Conservation (phyloP, 768 basidiomycete species). For the Russula foetens region DNA sequence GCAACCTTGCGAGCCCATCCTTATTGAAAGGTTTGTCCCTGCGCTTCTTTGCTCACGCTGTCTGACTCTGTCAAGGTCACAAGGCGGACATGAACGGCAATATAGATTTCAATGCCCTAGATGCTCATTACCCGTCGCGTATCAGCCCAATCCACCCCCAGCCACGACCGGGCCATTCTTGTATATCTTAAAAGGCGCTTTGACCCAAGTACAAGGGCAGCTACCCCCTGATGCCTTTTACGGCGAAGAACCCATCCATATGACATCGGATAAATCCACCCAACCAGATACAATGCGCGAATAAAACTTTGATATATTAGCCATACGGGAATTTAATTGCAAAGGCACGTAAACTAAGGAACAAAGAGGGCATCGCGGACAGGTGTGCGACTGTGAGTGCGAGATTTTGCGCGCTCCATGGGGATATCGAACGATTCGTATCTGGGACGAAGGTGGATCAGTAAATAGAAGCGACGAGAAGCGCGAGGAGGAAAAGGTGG, state of each 20-base stretch:
- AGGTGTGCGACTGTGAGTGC: not conserved
- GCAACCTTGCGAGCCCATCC: slow-evolving; percentile 52
- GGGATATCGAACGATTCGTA: not conserved
- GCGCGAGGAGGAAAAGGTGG: not conserved
- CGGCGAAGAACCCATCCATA: slow-evolving; percentile 28
- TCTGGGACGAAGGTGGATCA: not conserved
- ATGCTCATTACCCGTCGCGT: slow-evolving; percentile 60
- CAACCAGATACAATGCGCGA: not conserved
- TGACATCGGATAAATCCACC: slow-evolving; percentile 9
- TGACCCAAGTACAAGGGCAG: slow-evolving; percentile 86
- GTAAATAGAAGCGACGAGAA: not conserved
- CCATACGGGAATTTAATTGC: not conserved
- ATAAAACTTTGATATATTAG: not conserved
- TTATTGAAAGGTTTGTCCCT: slow-evolving; percentile 59
- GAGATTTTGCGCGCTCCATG: not conserved
- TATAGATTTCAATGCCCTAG: slow-evolving; percentile 63
- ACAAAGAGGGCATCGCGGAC: not conserved
- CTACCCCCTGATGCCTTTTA: slow-evolving; percentile 80
- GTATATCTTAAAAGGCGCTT: slow-evolving; percentile 72
- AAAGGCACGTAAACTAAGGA: not conserved
- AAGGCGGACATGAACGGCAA: slow-evolving; percentile 65
- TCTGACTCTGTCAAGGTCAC: slow-evolving; percentile 31
- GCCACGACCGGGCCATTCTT: slow-evolving; percentile 68
- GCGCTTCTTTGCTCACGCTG: slow-evolving; percentile 23
- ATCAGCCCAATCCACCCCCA: slow-evolving; percentile 73